Percentiles rank a stretch among this genome's conserved stretches.
Conservation (phyloP, 2,329 filamentous ascomycete genomes). For the Colletotrichum theobromicola region DNA sequence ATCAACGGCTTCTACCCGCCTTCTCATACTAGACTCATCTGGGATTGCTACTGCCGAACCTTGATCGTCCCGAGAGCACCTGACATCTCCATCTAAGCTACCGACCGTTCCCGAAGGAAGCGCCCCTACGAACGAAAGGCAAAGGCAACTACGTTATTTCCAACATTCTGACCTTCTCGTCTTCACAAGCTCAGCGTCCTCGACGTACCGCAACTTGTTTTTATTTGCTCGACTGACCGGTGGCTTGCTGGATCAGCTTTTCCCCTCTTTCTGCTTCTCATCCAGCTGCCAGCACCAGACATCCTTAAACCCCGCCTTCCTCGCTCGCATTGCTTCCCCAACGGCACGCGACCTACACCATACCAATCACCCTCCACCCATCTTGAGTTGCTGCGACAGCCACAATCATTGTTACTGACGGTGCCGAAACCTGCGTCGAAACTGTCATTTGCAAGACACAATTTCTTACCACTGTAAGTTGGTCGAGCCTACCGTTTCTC, state of each 20-base stretch:
- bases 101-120: constrained; percentile 2
- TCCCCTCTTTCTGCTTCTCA: background rate
- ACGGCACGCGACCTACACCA: background rate
- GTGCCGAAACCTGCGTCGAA: background rate
- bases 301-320: background rate
- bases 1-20: constrained; percentile 8
- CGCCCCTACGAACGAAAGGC: background rate
- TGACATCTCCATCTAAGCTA: constrained; percentile 6
- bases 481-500: background rate
- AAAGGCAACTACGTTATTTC: background rate
- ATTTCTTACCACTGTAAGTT: background rate
- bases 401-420: background rate
- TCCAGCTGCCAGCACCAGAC: background rate
- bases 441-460: background rate
- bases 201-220: background rate
- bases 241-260: background rate
- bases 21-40: background rate
- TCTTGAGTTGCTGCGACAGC: background rate
- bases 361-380: background rate
- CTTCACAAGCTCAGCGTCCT: background rate
- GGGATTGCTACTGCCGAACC: background rate
- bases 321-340: background rate
- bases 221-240: background rate
- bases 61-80: constrained; percentile 10
- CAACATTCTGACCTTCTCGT: background rate